Percentiles rank a stretch among this genome's conserved stretches.
phyloP scores from a whole-genome alignment of 169 alveolate genomes.

The Perkinsus marinus region DNA sequence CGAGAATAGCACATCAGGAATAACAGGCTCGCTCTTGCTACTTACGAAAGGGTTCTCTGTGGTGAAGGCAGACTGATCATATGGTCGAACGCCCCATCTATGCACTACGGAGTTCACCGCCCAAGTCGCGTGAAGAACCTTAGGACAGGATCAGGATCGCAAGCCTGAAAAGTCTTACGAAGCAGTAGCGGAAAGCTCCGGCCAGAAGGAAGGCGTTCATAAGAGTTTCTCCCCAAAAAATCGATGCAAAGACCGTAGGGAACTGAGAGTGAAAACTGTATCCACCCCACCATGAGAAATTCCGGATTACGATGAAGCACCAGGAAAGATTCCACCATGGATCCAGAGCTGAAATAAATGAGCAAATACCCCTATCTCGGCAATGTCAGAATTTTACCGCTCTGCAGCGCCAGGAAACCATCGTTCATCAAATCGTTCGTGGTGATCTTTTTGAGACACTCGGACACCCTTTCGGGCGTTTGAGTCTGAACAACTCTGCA shows the following conservation, averaged over 20 bases:
- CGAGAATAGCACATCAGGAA: too few species aligned
- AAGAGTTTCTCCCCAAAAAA: neutral
- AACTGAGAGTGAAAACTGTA: slow-evolving; percentile 28
- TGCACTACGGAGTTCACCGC: slow-evolving; percentile 7
- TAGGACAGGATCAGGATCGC: neutral
- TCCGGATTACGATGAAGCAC: slow-evolving; percentile 36
- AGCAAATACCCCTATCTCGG: neutral
- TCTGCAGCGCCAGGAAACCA: slow-evolving; percentile 27
- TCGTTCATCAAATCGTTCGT: slow-evolving; percentile 35
- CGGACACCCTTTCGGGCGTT: slow-evolving; percentile 30
- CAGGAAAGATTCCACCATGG: slow-evolving; percentile 52
- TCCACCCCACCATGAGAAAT: slow-evolving; percentile 27
- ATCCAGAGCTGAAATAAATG: slow-evolving; percentile 21
- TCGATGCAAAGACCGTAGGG: neutral
- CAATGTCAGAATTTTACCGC: neutral
- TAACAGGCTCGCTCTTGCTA: neutral
- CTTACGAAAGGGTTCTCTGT: neutral
- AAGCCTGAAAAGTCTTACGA: neutral
- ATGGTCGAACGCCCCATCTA: neutral
- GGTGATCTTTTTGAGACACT: slow-evolving; percentile 35
- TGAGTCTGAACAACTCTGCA: slow-evolving; percentile 2
- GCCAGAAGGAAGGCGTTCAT: slow-evolving; percentile 5
- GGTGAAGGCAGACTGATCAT: neutral
- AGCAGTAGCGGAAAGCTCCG: slow-evolving; percentile 3
- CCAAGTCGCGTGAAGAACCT: slow-evolving; percentile 4